Percentiles rank a stretch among this genome's conserved stretches.
phyloP scores from a whole-genome alignment of 495 filamentous ascomycete species.

The Podospora tetraspora region DNA sequence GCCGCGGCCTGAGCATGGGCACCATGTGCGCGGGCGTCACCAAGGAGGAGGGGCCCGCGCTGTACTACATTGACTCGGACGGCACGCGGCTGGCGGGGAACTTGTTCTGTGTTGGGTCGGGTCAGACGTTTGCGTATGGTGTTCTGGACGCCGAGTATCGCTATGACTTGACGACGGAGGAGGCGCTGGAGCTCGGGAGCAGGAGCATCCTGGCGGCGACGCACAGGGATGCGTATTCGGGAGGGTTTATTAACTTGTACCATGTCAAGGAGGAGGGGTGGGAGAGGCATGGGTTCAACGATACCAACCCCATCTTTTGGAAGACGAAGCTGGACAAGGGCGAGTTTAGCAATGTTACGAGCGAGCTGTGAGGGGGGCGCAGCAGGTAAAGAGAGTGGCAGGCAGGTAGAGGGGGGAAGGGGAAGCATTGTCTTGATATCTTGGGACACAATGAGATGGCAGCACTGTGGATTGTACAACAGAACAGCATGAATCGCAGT shows the following conservation, averaged over 20 bases:
- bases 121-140: conserved; percentile 98
- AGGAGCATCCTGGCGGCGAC: conserved; percentile 94
- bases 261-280: conserved; percentile 98
- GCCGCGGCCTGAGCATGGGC: conserved; percentile 95
- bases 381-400: conserved; percentile 5
- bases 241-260: conserved; percentile 97
- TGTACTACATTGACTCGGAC: conserved; percentile 99
- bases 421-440: conserved; percentile 20
- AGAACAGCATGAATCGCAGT: conserved; percentile 15
- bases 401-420: conserved; percentile 13
- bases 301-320: conserved; percentile 97
- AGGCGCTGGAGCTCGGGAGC: conserved; percentile 83
- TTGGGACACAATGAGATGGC: conserved; percentile 3
- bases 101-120: conserved; percentile 95
- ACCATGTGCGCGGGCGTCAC: conserved; percentile 99
- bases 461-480: conserved; percentile 27
- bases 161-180: conserved; percentile 79
- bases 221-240: conserved; percentile 94
- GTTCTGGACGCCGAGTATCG: conserved; percentile 92
- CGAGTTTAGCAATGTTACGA: conserved; percentile 95
- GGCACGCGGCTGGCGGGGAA: conserved; percentile 89
- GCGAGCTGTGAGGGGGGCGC: conserved; percentile 52
- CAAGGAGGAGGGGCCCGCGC: conserved; percentile 88
- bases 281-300: conserved; percentile 96
- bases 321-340: conserved; percentile 96